Percentiles rank a stretch among this genome's conserved stretches.
Evolutionary conservation across 306 rosid genomes (phyloP).

Genomic region (Biancaea sappan): DNA sequence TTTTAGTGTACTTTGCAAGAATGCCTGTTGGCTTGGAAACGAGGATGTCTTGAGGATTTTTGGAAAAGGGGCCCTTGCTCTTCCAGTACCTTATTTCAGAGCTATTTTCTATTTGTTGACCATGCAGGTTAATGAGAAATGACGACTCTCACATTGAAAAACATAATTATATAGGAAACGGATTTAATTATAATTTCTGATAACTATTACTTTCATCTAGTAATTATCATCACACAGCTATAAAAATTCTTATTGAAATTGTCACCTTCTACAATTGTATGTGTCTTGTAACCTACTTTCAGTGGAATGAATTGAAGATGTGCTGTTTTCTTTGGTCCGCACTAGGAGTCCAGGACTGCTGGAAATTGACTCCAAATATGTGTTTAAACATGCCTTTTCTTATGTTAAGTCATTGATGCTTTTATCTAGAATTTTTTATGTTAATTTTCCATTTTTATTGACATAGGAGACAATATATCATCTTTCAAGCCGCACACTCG

Average conservation of each 20-base stretch:
- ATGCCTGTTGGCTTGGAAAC: neutral
- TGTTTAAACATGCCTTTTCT: neutral
- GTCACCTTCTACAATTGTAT: neutral
- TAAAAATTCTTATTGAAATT: neutral
- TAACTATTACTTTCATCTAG: neutral
- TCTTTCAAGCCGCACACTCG: neutral
- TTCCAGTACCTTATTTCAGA: neutral
- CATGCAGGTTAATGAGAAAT: neutral
- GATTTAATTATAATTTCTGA: neutral
- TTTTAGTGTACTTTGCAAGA: neutral
- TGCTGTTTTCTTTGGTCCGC: neutral
- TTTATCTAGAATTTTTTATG: neutral
- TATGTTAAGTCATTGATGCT: neutral
- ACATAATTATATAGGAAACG: neutral
- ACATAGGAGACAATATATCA: neutral
- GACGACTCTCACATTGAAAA: neutral
- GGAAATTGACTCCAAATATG: conserved; percentile 3
- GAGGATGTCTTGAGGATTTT: neutral
- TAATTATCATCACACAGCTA: neutral
- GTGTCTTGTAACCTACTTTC: neutral
- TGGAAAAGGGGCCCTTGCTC: neutral
- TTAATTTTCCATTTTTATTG: neutral
- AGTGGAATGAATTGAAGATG: neutral
- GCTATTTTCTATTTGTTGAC: neutral
- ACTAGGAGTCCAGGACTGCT: neutral